A percentile compares a stretch with the other conserved stretches of the same genome.
Conservation (phyloP, 805 yeast species). For the Schwanniomyces polymorphus region DNA sequence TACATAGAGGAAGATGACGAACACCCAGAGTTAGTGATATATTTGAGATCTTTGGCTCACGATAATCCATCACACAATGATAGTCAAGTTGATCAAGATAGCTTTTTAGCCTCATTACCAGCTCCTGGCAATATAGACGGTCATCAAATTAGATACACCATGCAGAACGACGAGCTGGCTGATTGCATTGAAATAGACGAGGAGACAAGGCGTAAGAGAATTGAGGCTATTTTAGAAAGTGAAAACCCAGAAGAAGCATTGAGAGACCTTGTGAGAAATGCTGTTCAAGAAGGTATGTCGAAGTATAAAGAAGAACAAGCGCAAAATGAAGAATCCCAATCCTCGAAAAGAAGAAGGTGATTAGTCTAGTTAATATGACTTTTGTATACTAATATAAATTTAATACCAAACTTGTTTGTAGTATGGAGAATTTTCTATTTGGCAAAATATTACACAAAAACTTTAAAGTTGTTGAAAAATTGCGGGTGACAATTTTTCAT, state of each 20-base stretch:
- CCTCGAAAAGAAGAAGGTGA: slow-evolving; percentile 32
- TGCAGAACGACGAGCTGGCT: slow-evolving; percentile 43
- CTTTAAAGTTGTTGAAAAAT: background rate
- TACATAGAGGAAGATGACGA: slow-evolving; percentile 85
- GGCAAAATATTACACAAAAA: slow-evolving; percentile 1
- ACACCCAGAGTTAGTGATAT: slow-evolving; percentile 72
- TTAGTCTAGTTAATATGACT: background rate
- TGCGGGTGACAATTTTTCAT: background rate
- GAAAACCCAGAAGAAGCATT: slow-evolving; percentile 81
- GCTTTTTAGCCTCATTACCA: slow-evolving; percentile 28
- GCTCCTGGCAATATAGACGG: slow-evolving; percentile 41
- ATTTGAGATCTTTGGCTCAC: slow-evolving; percentile 48
- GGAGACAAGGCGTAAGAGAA: slow-evolving; percentile 56
- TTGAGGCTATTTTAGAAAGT: slow-evolving; percentile 72
- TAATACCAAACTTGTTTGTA: background rate
- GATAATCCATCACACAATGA: slow-evolving; percentile 19
- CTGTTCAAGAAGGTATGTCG: slow-evolving; percentile 58
- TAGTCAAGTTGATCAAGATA: slow-evolving; percentile 11
- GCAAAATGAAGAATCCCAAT: slow-evolving; percentile 21
- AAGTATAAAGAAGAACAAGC: slow-evolving; percentile 19
- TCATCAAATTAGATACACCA: slow-evolving; percentile 56
- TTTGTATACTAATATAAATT: background rate
- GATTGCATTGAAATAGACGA: slow-evolving; percentile 39
- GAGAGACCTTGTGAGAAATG: slow-evolving; percentile 63
- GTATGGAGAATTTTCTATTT: background rate